Conservation (phyloP, 768 basidiomycete species). For the Suillus tomentosus region DNA sequence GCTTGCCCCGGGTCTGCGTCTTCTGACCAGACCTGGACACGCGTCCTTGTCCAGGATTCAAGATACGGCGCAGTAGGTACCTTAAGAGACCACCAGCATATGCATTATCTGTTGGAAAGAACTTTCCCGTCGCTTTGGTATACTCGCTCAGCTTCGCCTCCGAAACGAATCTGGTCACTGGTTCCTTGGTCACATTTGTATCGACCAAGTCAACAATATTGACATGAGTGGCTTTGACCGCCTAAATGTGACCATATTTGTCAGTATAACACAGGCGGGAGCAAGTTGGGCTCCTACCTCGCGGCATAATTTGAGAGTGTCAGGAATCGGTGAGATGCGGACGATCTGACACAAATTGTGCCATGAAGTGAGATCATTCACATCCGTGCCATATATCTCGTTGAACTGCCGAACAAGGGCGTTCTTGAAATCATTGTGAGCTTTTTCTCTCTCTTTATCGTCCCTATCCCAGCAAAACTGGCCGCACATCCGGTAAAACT, state of each 20-base stretch:
- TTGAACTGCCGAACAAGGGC: conserved; percentile 31
- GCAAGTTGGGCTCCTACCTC: conserved; percentile 13
- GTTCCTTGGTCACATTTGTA: conserved; percentile 10
- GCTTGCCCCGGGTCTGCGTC: background rate
- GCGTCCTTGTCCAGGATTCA: conserved; percentile 8
- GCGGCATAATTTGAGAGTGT: conserved; percentile 18
- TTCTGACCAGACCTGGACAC: background rate
- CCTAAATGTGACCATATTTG: conserved; percentile 13
- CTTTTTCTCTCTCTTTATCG: background rate
- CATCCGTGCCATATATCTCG: conserved; percentile 23
- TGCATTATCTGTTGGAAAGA: conserved; percentile 31
- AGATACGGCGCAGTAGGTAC: conserved; percentile 29
- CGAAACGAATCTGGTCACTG: conserved; percentile 24
- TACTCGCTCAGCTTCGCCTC: conserved; percentile 26
- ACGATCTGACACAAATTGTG: conserved; percentile 22
- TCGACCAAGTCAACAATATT: conserved; percentile 36
- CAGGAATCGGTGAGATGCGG: conserved; percentile 20
- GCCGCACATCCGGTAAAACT: conserved; percentile 22
- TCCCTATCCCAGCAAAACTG: conserved; percentile 4
- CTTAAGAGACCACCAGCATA: conserved; percentile 32
- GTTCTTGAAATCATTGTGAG: conserved; percentile 15
- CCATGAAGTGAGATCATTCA: conserved; percentile 20
- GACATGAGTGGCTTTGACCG: conserved; percentile 27
- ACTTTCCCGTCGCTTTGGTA: conserved; percentile 20
- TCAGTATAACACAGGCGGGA: background rate